Conservation (phyloP, 805 yeast genomes). For the Candida lessepsii region DNA sequence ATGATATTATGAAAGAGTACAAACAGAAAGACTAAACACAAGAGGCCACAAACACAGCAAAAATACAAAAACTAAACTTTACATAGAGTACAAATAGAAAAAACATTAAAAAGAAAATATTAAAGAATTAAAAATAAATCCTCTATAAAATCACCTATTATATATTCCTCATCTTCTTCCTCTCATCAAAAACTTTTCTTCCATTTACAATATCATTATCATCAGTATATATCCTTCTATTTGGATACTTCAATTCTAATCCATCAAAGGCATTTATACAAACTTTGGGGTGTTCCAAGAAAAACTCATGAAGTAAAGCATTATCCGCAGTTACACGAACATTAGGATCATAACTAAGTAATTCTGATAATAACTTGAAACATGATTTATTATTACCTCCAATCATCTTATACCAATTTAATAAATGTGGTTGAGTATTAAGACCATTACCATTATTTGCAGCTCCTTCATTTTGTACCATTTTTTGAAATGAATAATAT, state of each 20-base stretch:
- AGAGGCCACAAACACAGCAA: no score
- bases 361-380: constrained; percentile 56
- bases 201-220: constrained; percentile 66
- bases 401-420: constrained; percentile 81
- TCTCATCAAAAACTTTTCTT: constrained; percentile 20
- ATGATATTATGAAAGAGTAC: no score
- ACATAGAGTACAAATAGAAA: no score
- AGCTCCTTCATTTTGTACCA: constrained; percentile 20
- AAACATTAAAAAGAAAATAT: no score
- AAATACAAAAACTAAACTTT: no score
- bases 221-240: constrained; percentile 80
- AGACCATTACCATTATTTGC: constrained; percentile 19
- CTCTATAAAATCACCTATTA: no score
- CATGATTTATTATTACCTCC: constrained; percentile 75
- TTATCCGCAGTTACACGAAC: constrained; percentile 73
- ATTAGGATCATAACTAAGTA: constrained; percentile 83
- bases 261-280: constrained; percentile 79
- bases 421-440: constrained; percentile 65
- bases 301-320: constrained; percentile 77
- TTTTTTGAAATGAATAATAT: constrained; percentile 50
- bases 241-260: constrained; percentile 72
- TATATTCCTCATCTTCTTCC: constrained; percentile 21
- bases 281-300: constrained; percentile 67
- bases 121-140: no score
- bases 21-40: no score